These are phyloP conservation scores for Fonsecaea erecta DNA, from an alignment of 2,329 filamentous ascomycete species.

Conservation along the genomic window DNA sequence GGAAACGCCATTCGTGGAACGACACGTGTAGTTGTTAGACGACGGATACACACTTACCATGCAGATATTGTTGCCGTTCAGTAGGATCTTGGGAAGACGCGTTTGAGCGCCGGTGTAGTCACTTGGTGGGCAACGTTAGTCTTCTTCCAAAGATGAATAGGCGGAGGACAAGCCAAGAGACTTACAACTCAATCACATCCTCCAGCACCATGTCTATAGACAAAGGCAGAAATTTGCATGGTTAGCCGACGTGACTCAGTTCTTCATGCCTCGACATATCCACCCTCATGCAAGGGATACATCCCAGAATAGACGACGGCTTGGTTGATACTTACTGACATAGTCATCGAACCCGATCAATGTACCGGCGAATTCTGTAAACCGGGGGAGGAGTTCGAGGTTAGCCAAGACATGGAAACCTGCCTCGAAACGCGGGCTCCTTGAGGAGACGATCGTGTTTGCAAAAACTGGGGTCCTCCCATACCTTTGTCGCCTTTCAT, in stretches of 20 bases:
- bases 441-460: background rate
- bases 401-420: conserved; percentile 2
- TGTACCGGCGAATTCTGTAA: conserved; percentile 88
- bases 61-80: conserved; percentile 99
- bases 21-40: too few species aligned
- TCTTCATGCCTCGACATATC: background rate
- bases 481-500: conserved; percentile 99
- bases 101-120: conserved; percentile 88
- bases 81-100: conserved; percentile 88
- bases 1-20: too few species aligned
- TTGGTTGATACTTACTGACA: conserved; percentile 76
- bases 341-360: conserved; percentile 98
- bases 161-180: conserved; percentile 18
- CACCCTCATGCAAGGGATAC: background rate
- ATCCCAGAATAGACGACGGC: background rate
- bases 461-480: background rate
- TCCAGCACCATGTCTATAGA: conserved; percentile 91
- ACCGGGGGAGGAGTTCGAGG: background rate
- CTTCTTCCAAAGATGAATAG: background rate
- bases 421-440: background rate
- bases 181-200: conserved; percentile 94
- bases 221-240: background rate
- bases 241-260: background rate
- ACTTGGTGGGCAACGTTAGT: conserved; percentile 25
- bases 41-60: conserved; percentile 75